Evolutionary conservation across 106 monocot species (phyloP).

Genomic region (Hemerocallis citrina): DNA sequence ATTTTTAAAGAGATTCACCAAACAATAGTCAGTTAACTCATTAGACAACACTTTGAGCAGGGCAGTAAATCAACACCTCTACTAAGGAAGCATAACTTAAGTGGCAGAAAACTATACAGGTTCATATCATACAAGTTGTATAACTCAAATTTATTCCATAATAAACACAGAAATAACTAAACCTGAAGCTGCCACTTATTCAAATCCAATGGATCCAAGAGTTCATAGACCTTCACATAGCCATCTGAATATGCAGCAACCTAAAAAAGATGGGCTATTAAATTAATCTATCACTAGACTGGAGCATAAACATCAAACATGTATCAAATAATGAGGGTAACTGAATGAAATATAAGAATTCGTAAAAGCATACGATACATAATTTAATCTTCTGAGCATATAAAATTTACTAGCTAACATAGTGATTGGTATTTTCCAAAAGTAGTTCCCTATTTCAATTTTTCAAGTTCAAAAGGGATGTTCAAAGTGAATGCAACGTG

Average conservation of each 20-base stretch:
- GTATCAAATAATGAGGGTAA: no score
- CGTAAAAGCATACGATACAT: no score
- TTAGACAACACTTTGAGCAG: neutral
- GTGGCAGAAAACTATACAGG: neutral
- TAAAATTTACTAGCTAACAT: no score
- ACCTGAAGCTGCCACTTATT: slow-evolving; percentile 98
- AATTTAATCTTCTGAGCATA: no score
- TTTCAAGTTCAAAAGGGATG: no score
- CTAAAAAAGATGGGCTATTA: slow-evolving; percentile 19
- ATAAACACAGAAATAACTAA: slow-evolving; percentile 4
- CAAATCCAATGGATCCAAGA: slow-evolving; percentile 70
- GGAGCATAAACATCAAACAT: no score
- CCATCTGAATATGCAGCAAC: slow-evolving; percentile 90
- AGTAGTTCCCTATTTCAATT: no score
- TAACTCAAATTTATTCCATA: neutral
- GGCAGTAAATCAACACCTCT: neutral
- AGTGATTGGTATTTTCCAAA: no score
- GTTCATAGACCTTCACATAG: slow-evolving; percentile 79
- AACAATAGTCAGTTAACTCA: neutral
- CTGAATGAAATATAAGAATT: no score
- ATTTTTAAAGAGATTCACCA: neutral
- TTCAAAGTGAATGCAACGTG: no score
- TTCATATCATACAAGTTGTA: neutral
- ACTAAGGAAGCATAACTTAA: neutral
- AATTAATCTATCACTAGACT: neutral